Evolutionary conservation across 305 asterid genomes (phyloP).

Genomic region (Fraxinus latifolia): DNA sequence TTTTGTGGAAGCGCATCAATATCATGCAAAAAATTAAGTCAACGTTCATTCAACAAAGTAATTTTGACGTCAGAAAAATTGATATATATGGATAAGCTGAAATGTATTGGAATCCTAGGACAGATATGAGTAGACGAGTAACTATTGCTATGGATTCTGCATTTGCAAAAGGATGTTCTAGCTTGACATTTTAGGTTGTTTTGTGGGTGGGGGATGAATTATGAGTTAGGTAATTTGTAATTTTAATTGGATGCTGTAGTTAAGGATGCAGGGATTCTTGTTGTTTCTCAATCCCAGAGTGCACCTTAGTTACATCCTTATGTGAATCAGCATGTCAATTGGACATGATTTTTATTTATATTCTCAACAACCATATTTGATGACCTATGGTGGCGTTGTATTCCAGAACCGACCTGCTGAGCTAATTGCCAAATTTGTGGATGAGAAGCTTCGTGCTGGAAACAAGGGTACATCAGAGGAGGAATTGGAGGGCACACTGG

Average conservation of each 20-base stretch:
- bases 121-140: not conserved
- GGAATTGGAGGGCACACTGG: conserved; percentile 55
- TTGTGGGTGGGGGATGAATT: not conserved
- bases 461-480: conserved; percentile 52
- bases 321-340: not conserved
- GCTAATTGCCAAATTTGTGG: conserved; percentile 64
- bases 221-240: not conserved
- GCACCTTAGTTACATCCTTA: not conserved
- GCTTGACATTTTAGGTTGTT: not conserved
- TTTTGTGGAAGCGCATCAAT: not conserved
- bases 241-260: not conserved
- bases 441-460: conserved; percentile 57
- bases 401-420: conserved; percentile 81
- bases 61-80: not conserved
- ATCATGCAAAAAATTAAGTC: not conserved
- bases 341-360: not conserved
- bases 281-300: not conserved
- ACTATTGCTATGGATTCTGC: not conserved
- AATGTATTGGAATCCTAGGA: not conserved
- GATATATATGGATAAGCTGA: not conserved
- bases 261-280: not conserved
- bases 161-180: not conserved
- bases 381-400: not conserved
- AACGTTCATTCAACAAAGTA: not conserved
- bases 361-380: not conserved